A percentile compares a stretch with the other conserved stretches of the same genome.
phyloP scores from a whole-genome alignment of 2,329 filamentous ascomycete genomes.

The Leptographium galeiforme region DNA sequence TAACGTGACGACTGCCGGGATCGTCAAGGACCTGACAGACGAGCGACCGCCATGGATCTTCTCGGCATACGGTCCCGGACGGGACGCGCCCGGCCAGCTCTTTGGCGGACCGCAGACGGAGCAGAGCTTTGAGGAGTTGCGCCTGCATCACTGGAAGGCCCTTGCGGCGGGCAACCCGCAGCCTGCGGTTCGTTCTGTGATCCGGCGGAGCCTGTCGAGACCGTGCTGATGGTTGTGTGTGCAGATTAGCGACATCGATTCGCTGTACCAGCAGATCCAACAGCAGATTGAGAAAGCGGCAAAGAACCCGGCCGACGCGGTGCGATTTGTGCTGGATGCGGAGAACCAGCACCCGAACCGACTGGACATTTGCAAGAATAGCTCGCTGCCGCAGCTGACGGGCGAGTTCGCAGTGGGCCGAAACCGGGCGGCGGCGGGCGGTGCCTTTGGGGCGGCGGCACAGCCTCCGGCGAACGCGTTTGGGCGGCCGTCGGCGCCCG shows the following conservation, averaged over 20 bases:
- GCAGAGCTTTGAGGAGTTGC: conserved; percentile 78
- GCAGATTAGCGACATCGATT: conserved; percentile 46
- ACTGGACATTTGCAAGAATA: conserved; percentile 44
- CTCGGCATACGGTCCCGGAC: conserved; percentile 71
- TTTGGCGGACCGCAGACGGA: conserved; percentile 71
- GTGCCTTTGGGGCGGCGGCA: conserved; percentile 19
- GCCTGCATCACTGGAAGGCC: conserved; percentile 55
- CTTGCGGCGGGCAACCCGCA: conserved; percentile 46
- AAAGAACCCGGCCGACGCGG: conserved; percentile 56
- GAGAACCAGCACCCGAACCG: conserved; percentile 65
- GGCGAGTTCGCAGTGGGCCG: conserved; percentile 31
- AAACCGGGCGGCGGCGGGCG: conserved; percentile 12
- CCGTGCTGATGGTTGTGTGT: not conserved
- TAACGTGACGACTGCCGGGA: conserved; percentile 41
- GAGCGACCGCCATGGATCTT: conserved; percentile 76
- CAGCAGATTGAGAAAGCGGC: conserved; percentile 61
- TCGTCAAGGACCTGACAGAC: conserved; percentile 52
- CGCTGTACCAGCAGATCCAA: conserved; percentile 49
- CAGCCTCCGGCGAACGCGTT: conserved; percentile 20
- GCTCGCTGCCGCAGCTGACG: conserved; percentile 26
- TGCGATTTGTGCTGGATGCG: conserved; percentile 52
- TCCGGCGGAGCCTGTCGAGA: not conserved
- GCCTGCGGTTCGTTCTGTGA: conserved; percentile 28
- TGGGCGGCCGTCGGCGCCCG: conserved; percentile 12
- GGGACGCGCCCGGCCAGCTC: conserved; percentile 64